Conservation (phyloP, 1,139 yeast genomes). For the Nakaseomyces sp. region DNA sequence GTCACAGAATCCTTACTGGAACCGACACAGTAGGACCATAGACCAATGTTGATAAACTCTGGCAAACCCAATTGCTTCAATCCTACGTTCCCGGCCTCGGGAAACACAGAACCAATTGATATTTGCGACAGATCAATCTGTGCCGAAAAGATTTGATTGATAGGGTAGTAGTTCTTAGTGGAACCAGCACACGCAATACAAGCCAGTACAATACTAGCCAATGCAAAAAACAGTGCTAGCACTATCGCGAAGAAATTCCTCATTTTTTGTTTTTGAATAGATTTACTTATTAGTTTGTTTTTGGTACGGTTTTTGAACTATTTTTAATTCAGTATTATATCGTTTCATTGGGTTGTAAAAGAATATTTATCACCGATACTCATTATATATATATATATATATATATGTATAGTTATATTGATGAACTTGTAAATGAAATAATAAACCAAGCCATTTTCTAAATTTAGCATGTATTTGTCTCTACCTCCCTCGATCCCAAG, state of each 20-base stretch:
- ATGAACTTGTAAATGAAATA: not conserved
- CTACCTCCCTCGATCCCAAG: too few relatives aligned
- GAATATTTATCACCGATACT: not conserved
- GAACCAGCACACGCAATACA: constrained; percentile 29
- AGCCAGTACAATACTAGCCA: constrained; percentile 23
- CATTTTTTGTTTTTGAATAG: constrained; percentile 15
- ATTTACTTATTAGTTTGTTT: not conserved
- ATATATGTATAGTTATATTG: not conserved
- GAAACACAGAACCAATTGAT: constrained; percentile 14
- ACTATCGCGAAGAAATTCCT: constrained; percentile 17
- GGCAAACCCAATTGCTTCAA: constrained; percentile 17
- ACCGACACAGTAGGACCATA: constrained; percentile 29
- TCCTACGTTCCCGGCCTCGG: constrained; percentile 9
- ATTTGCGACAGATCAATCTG: constrained; percentile 21
- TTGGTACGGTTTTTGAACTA: not conserved
- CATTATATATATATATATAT: not conserved
- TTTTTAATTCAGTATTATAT: not conserved
- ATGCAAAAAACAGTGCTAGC: constrained; percentile 19
- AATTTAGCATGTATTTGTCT: too few relatives aligned
- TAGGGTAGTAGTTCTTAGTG: constrained; percentile 23
- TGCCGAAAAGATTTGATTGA: constrained; percentile 25
- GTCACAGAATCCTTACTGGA: constrained; percentile 14
- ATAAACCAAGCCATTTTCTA: not conserved
- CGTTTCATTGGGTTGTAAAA: not conserved
- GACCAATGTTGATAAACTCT: constrained; percentile 24